These are phyloP conservation scores for Marvania coccoides DNA, from an alignment of 139 green algal species.

Conservation along the genomic window DNA sequence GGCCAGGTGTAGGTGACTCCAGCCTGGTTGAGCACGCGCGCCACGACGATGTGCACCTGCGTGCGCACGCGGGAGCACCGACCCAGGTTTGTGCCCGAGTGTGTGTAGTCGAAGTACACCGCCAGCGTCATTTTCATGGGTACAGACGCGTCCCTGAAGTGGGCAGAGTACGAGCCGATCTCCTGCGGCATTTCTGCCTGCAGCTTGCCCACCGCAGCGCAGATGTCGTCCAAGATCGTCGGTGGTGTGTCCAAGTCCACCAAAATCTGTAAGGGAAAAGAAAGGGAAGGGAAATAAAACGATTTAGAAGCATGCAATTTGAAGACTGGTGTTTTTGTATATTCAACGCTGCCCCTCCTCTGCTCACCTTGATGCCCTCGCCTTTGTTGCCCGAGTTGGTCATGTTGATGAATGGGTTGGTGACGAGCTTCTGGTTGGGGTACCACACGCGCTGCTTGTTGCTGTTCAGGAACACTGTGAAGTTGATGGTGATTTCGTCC, in stretches of 20 bases:
- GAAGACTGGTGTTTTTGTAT: background rate
- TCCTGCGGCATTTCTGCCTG: conserved; percentile 29
- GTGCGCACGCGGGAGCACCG: background rate
- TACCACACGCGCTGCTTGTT: background rate
- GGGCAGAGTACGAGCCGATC: background rate
- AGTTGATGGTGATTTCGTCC: conserved; percentile 10
- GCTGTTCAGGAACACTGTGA: background rate
- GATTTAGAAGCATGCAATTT: background rate
- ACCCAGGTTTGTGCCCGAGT: conserved; percentile 13
- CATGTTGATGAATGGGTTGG: conserved; percentile 41
- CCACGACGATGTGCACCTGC: background rate
- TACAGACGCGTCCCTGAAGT: background rate
- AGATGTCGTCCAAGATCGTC: conserved; percentile 21
- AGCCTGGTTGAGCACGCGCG: background rate
- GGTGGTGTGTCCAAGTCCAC: conserved; percentile 38
- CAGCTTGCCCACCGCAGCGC: conserved; percentile 13
- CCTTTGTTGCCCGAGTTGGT: conserved; percentile 31
- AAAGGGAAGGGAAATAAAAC: no score
- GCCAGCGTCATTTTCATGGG: conserved; percentile 36
- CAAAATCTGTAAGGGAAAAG: conserved; percentile 13
- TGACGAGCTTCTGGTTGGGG: background rate
- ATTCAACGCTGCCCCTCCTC: background rate
- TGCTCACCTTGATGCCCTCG: conserved; percentile 34
- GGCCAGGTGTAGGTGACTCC: background rate
- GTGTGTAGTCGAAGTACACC: conserved; percentile 21